Conservation (phyloP, 805 yeast species). For the Lipomyces sp. region DNA sequence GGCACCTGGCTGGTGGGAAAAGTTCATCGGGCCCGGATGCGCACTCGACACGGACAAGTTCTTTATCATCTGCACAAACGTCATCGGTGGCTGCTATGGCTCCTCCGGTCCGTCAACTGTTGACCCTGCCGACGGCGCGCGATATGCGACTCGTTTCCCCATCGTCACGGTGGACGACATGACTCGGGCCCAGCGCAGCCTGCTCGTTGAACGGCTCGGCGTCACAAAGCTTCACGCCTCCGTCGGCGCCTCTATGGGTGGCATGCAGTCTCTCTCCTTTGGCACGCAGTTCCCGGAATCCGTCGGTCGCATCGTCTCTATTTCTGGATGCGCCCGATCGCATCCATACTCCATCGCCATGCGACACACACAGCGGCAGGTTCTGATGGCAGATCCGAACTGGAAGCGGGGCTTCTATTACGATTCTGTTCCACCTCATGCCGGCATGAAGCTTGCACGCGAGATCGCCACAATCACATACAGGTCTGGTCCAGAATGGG, state of each 20-base stretch:
- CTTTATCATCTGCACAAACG: constrained; percentile 85
- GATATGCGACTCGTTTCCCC: constrained; percentile 86
- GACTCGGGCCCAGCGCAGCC: constrained; percentile 80
- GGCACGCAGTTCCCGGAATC: constrained; percentile 77
- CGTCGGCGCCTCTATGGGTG: constrained; percentile 95
- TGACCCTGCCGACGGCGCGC: constrained; percentile 62
- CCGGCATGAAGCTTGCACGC: constrained; percentile 90
- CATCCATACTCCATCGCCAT: constrained; percentile 93
- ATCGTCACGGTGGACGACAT: constrained; percentile 81
- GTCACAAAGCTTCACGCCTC: constrained; percentile 68
- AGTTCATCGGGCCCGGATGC: constrained; percentile 78
- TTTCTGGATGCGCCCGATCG: constrained; percentile 89
- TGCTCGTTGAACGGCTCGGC: constrained; percentile 60
- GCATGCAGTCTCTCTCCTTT: constrained; percentile 92
- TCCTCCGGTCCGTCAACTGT: constrained; percentile 86
- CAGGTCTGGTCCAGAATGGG: constrained; percentile 97
- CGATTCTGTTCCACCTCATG: constrained; percentile 78
- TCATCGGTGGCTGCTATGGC: constrained; percentile 92
- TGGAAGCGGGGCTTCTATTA: constrained; percentile 92
- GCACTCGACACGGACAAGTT: constrained; percentile 77
- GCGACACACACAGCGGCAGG: constrained; percentile 90
- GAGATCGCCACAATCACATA: constrained; percentile 93
- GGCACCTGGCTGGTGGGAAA: constrained; percentile 93
- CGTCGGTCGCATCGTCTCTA: constrained; percentile 71
- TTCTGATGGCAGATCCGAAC: constrained; percentile 88